Evolutionary conservation across 2,329 filamentous ascomycete species (phyloP).

Genomic region (Ophiostoma sp.): DNA sequence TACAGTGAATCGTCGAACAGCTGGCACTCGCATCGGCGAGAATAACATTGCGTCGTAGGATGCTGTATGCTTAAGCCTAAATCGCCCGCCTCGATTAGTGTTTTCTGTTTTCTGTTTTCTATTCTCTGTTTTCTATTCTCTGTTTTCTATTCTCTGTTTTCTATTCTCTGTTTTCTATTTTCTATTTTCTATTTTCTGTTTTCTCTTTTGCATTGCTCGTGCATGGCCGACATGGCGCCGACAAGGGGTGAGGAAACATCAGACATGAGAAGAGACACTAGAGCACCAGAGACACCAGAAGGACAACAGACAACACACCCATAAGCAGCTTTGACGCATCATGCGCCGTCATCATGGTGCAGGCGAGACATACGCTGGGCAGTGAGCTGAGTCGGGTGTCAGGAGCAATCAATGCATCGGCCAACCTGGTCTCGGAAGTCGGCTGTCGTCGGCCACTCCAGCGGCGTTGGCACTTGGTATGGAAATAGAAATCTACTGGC

Average conservation of each 20-base stretch:
- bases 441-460: background rate
- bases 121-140: background rate
- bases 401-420: background rate
- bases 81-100: background rate
- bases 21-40: no score
- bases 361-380: background rate
- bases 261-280: background rate
- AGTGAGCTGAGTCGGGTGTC: background rate
- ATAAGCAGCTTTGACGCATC: no score
- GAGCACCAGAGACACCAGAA: background rate
- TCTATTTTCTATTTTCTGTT: background rate
- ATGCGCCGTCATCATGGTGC: background rate
- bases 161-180: background rate
- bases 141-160: background rate
- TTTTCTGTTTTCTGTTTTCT: background rate
- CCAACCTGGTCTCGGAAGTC: background rate
- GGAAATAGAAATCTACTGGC: no score
- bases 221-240: constrained; percentile 1
- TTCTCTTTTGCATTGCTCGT: constrained; percentile 1
- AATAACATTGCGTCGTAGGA: no score
- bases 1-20: no score
- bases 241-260: background rate
- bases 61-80: background rate
- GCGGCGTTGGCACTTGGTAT: no score
- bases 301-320: background rate